Evolutionary conservation across 2,329 filamentous ascomycete species (phyloP).

Genomic region (Phialophora chinensis): DNA sequence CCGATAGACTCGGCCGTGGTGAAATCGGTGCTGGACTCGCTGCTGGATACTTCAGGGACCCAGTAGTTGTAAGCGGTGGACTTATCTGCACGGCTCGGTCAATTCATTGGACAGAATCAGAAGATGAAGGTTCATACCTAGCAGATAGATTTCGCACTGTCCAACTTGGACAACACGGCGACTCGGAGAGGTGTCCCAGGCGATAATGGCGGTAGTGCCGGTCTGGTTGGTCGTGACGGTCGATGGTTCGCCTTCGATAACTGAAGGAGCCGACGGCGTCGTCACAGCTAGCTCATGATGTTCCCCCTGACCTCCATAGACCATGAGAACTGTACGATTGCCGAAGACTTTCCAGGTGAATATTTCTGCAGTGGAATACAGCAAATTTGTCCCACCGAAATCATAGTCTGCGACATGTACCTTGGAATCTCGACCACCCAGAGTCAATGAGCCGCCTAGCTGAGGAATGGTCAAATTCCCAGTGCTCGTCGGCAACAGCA

Average conservation of each 20-base stretch:
- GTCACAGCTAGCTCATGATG: slow-evolving; percentile 51
- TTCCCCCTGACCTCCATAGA: slow-evolving; percentile 50
- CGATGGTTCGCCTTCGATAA: slow-evolving; percentile 6
- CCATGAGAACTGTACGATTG: slow-evolving; percentile 43
- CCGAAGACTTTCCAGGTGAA: slow-evolving; percentile 48
- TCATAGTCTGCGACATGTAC: slow-evolving; percentile 52
- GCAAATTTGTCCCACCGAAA: slow-evolving; percentile 48
- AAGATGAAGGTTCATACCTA: slow-evolving; percentile 26
- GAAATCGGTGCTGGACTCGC: slow-evolving; percentile 43
- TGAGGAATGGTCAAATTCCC: slow-evolving; percentile 51
- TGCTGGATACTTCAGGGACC: slow-evolving; percentile 47
- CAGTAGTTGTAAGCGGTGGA: slow-evolving; percentile 55
- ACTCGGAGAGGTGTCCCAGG: slow-evolving; percentile 63
- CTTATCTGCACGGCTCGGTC: slow-evolving; percentile 32
- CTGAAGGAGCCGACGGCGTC: slow-evolving; percentile 21
- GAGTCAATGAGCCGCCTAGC: slow-evolving; percentile 46
- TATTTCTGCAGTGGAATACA: slow-evolving; percentile 54
- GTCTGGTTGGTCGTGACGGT: slow-evolving; percentile 11
- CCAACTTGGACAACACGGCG: slow-evolving; percentile 49
- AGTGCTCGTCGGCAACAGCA: slow-evolving; percentile 59
- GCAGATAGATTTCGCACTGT: slow-evolving; percentile 42
- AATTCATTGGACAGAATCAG: not conserved
- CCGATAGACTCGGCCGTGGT: slow-evolving; percentile 44
- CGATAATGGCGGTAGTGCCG: slow-evolving; percentile 43
- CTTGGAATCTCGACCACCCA: slow-evolving; percentile 53